phyloP scores from a whole-genome alignment of 306 rosid genomes.

The Ziziphus jujuba region DNA sequence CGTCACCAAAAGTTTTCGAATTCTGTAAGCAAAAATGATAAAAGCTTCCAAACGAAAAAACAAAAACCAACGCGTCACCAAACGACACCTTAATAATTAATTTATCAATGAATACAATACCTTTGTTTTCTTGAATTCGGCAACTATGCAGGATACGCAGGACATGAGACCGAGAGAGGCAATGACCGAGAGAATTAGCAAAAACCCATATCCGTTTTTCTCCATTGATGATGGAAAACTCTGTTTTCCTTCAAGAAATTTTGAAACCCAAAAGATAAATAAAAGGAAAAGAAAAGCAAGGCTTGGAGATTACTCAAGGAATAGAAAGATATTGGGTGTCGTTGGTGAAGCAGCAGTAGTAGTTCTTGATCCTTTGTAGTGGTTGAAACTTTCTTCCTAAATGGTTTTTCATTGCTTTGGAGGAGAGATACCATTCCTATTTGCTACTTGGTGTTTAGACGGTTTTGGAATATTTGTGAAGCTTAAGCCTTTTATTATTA shows the following conservation, averaged over 20 bases:
- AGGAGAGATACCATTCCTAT: slow-evolving; percentile 57
- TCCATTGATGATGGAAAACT: slow-evolving; percentile 43
- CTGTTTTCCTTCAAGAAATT: slow-evolving; percentile 14
- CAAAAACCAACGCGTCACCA: background rate
- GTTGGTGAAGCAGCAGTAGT: background rate
- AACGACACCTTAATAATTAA: background rate
- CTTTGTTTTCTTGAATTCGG: slow-evolving; percentile 65
- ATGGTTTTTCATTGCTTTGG: slow-evolving; percentile 50
- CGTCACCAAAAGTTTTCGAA: background rate
- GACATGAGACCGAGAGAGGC: slow-evolving; percentile 57
- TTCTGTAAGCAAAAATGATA: background rate
- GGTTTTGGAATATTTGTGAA: slow-evolving; percentile 20
- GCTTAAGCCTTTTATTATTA: slow-evolving; percentile 11
- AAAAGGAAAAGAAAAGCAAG: slow-evolving; percentile 4
- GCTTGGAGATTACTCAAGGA: slow-evolving; percentile 50
- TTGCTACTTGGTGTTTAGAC: slow-evolving; percentile 18
- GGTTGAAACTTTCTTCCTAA: slow-evolving; percentile 39
- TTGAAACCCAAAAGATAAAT: slow-evolving; percentile 18
- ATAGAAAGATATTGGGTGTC: slow-evolving; percentile 30
- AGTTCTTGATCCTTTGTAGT: slow-evolving; percentile 27
- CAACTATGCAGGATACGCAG: slow-evolving; percentile 61
- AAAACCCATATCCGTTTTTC: slow-evolving; percentile 38
- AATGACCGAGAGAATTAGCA: slow-evolving; percentile 31
- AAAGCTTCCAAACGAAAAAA: background rate
- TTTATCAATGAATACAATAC: slow-evolving; percentile 23